Evolutionary conservation across 2,329 filamentous ascomycete species (phyloP), one percentile per base, ranked within the genome.

Genomic region (Aspergillus pseudotamarii): DNA sequence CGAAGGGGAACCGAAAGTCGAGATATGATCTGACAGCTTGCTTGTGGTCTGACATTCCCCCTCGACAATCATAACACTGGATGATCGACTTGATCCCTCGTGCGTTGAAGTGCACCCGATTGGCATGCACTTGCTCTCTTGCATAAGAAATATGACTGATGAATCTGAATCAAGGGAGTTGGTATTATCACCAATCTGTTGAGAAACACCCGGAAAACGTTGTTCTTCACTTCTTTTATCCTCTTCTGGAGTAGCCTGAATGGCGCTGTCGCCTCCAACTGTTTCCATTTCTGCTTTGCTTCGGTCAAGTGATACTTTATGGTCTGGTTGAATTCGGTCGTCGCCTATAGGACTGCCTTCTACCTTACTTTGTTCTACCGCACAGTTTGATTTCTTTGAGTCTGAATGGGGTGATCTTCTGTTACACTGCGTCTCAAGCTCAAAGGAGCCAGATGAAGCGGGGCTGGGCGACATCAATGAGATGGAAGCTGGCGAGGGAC

Each of bases 401-500:
- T 8, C 2, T 19, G 21, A 23, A 16, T 14, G 11, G n/a, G 11
- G 8, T 14, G 21, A 55, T 9, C 6, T 21, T 16, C 12, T 23
- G 21, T 26, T 34, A 26, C 16, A 12, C 41, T 48, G 32, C 26
- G 38, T 19, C 43, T 48, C 41, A 21, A 28, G 11, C 6, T 21
- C 46, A 12, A 53, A 14, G 2, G 19, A n/a, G 28, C 53, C 51
- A 8, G 59, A 56, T 11, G 66, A 66, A 14, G 36, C 34, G 32
- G 61, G 63, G 48, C 58, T 68, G 11, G 66, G 66, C 16, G 67
- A 61, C 61, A 67, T 63, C 16, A 63, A 50, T 6, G 61, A 50
- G 11, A 50, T 55, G 4, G 51, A n/a, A 34, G 41, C 23, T 12
- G 48, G 61, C 3, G 54, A 51, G 9, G 62, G 54, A 45, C 60